Evolutionary conservation across 2,329 filamentous ascomycete species (phyloP), one percentile per base, ranked within the genome.

Genomic region (Gyromitra esculenta): DNA sequence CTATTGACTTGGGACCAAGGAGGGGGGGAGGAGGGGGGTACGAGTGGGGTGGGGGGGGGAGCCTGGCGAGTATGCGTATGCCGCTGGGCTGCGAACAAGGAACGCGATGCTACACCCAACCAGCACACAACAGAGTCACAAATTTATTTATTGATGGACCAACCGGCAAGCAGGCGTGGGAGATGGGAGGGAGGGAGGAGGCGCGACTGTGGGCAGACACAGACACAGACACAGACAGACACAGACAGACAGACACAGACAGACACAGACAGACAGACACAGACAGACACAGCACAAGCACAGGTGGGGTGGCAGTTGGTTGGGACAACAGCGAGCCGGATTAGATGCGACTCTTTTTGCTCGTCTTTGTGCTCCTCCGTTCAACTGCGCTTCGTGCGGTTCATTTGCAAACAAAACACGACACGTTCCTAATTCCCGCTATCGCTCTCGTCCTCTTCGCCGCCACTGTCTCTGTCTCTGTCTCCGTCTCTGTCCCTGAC

Each of bases 401-500:
- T 75, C 72, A 59, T 75, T 75, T 75, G 57, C 52, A 75, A 75
- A 75, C 72, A 64, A 71, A 37, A 75, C 66, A 70, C 65, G 52
- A 75, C 72, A 75, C 72, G 72, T 59, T 59, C 66, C 41, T 75
- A 75, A 71, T 75, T 75, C 66, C 72, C 66, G 72, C 72, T 75
- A 75, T 75, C 72, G 65, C 72, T 71, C 66, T 75, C 57, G 57
- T 69, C 57, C 45, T 75, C 57, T 63, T 54, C 67, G 45, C 57
- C 45, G 45, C 45, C 57, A 54, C 37, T 35, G n/a, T 59, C 52
- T 67, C 52, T 39, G 45, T 21, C 18, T 21, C 37, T 35, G n/a
- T 59, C 52, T 67, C 52, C 25, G 52, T 31, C 25, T 3, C 25
- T 4, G 25, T 31, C 25, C 25, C 25, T 31, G 25, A 31, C 2